Evolutionary conservation across 164 flowering plant genomes (phyloP), one percentile per base, ranked within the genome.

Genomic region (Macadamia tetraphylla): DNA sequence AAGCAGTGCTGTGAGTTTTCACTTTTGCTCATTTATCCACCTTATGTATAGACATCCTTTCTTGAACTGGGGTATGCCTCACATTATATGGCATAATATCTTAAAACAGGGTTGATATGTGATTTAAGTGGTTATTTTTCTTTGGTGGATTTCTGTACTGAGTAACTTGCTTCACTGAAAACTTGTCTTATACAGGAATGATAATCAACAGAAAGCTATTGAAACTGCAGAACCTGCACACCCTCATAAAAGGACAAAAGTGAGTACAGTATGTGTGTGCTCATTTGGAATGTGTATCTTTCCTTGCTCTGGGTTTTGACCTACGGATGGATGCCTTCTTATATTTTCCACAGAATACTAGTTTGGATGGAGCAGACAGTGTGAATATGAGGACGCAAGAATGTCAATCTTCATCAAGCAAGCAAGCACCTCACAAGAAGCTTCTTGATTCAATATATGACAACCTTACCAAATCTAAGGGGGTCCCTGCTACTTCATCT

Each of bases 1-100:
- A 75, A 71, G 67, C 57, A 60, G 79, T 78, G 59, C 6, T 43
- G 93, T 90, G 84, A 63, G 82, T 56, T 60, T 46, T 62, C 60
- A 14, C 13, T 18, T 17, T 29, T 52, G 0, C 6, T 40, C 57
- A 3, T 52, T 30, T 52, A 35, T 58, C 49, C 31, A 4, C 29
- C 12, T 42, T 3, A n/a, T 3, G 9, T 2, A 58, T 65, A 10
- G 3, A 30, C 44, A 15, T 17, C 35, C 5, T 10, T 65, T 52
- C 23, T 51, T 11, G 7, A 31, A 31, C 12, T 14, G n/a, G 11
- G 14, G 17, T 8, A 3, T 40, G 18, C 1, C 3, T 15, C 5
- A 60, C 10, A 12, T 62, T 60, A 12, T 17, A 60, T 32, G 43
- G 18, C 6, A 12, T 60, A 13, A 31, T 14, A 32, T 7, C 18